Evolutionary conservation across 2,329 filamentous ascomycete species (phyloP).

Genomic region (Fusarium pseudocircinatum): DNA sequence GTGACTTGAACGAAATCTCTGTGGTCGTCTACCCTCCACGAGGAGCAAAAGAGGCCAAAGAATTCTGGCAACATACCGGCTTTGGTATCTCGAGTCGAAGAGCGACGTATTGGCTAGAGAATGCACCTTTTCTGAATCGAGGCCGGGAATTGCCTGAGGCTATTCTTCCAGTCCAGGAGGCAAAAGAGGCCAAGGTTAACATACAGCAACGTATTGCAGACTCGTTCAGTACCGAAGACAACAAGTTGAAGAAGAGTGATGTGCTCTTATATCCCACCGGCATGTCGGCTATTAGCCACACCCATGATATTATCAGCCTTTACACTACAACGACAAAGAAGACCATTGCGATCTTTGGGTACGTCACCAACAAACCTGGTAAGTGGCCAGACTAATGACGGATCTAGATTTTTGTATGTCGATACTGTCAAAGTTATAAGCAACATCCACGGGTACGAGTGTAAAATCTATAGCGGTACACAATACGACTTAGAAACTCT

Average conservation of each 20-base stretch:
- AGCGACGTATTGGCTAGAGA: slow-evolving; percentile 40
- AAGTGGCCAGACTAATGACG: neutral
- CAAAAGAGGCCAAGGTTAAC: slow-evolving; percentile 1
- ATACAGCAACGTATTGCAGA: slow-evolving; percentile 33
- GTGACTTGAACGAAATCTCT: slow-evolving; percentile 21
- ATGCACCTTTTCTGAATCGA: slow-evolving; percentile 31
- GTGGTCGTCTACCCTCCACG: slow-evolving; percentile 20
- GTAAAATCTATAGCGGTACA: slow-evolving; percentile 57
- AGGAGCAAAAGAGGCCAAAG: slow-evolving; percentile 36
- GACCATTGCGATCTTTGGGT: slow-evolving; percentile 45
- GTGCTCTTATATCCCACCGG: slow-evolving; percentile 61
- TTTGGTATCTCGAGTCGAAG: slow-evolving; percentile 44
- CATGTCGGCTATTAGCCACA: slow-evolving; percentile 59
- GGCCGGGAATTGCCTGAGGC: neutral
- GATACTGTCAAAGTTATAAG: slow-evolving; percentile 46
- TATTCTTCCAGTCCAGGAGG: slow-evolving; percentile 2
- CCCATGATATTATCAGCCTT: slow-evolving; percentile 21
- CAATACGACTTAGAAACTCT: slow-evolving; percentile 53
- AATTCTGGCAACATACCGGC: slow-evolving; percentile 46
- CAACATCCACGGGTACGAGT: slow-evolving; percentile 41
- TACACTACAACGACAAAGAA: neutral
- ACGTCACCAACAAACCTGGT: neutral
- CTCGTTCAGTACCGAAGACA: slow-evolving; percentile 29
- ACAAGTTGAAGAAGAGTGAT: slow-evolving; percentile 43
- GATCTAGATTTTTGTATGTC: slow-evolving; percentile 42